Percentiles rank a stretch among this genome's conserved stretches.
Evolutionary conservation across 148 eudicot genomes (phyloP).

Genomic region (Cornus controversa): DNA sequence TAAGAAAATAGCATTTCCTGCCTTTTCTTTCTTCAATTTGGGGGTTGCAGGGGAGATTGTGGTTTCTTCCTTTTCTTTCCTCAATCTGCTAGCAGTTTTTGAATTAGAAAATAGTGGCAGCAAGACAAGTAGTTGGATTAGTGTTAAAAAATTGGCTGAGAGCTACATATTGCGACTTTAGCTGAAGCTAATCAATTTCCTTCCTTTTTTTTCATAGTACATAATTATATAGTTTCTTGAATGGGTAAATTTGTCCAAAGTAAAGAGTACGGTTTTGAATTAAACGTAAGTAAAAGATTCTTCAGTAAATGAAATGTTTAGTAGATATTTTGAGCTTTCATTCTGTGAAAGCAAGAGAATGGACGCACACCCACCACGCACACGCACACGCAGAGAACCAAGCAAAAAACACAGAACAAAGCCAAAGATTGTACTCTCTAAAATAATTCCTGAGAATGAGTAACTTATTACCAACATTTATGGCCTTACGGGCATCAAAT

Average conservation of each 20-base stretch:
- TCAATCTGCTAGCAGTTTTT: no score
- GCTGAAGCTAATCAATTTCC: neutral
- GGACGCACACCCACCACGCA: neutral
- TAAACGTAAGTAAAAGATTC: neutral
- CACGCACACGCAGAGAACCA: neutral
- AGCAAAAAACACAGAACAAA: neutral
- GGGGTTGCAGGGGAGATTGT: neutral
- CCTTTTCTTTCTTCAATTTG: neutral
- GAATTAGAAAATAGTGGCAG: no score
- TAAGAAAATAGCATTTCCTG: neutral
- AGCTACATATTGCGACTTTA: neutral
- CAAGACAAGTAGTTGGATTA: neutral
- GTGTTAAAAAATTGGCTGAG: neutral
- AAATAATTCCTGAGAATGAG: constrained; percentile 8
- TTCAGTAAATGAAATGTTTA: neutral
- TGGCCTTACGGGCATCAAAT: neutral
- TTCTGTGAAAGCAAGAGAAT: neutral
- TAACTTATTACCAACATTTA: neutral
- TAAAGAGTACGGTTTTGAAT: neutral
- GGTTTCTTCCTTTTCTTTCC: no score
- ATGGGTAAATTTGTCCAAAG: neutral
- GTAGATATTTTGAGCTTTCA: neutral
- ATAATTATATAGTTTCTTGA: neutral
- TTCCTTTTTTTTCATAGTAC: neutral
- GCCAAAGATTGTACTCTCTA: neutral